A percentile compares a stretch with the other conserved stretches of the same genome.
Conservation (phyloP, 495 filamentous ascomycete species). For the Hypoxylon intermedium region DNA sequence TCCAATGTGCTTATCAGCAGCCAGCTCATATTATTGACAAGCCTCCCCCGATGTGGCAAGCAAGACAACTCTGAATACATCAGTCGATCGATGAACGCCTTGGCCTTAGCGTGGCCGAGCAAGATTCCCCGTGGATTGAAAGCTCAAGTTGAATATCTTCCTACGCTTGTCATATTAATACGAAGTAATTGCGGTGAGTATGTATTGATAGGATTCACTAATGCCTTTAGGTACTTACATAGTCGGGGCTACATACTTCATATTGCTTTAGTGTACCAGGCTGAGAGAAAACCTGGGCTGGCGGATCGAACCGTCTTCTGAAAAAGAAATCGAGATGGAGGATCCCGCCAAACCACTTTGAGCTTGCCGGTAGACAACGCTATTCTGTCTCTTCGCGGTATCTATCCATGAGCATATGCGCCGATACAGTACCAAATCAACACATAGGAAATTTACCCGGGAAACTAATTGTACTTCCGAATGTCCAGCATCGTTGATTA, state of each 20-base stretch:
- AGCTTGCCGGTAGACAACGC: conserved; percentile 20
- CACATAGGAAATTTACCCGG: background rate
- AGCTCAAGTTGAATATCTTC: too few species aligned
- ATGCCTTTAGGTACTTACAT: conserved; percentile 11
- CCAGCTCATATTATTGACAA: conserved; percentile 10
- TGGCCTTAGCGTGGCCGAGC: too few species aligned
- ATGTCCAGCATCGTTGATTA: background rate
- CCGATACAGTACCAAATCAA: too few species aligned
- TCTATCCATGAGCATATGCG: too few species aligned
- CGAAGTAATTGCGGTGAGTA: too few species aligned
- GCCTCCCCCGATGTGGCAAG: background rate
- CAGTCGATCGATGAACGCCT: background rate
- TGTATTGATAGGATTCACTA: too few species aligned
- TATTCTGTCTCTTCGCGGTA: too few species aligned
- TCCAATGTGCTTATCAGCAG: conserved; percentile 1
- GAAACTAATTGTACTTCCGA: background rate
- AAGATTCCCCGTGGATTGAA: too few species aligned
- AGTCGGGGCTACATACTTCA: conserved; percentile 7
- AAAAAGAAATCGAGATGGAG: conserved; percentile 27
- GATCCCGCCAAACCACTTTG: conserved; percentile 19
- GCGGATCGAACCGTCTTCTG: conserved; percentile 28
- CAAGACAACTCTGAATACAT: background rate
- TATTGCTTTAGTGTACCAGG: conserved; percentile 25
- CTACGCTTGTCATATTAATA: too few species aligned
- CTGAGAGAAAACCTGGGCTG: conserved; percentile 16